Percentiles rank a stretch among this genome's conserved stretches.
Evolutionary conservation across 192 early-diverging fungal species (phyloP).

Genomic region (Anaeromyces robustus): DNA sequence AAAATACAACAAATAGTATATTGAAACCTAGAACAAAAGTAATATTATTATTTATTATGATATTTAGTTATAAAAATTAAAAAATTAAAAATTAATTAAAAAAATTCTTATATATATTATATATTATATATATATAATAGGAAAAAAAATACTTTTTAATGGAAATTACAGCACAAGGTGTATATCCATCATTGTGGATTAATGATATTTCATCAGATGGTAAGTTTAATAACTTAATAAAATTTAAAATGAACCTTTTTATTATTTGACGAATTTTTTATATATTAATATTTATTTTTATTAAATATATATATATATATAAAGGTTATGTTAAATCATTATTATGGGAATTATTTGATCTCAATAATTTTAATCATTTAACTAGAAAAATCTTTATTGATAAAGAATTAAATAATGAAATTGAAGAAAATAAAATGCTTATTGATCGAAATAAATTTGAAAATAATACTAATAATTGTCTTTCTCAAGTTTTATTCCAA

Average conservation of each 20-base stretch:
- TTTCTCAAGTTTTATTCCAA: constrained; percentile 21
- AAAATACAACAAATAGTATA: constrained; percentile 2
- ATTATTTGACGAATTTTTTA: no score
- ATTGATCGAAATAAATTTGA: constrained; percentile 6
- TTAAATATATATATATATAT: no score
- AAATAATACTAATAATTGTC: constrained; percentile 13
- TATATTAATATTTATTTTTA: no score
- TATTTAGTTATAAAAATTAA: no score
- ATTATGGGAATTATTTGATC: constrained; percentile 31
- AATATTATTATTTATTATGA: background rate
- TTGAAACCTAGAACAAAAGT: background rate
- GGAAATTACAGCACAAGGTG: constrained; percentile 22
- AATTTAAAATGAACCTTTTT: no score
- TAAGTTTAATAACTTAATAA: background rate
- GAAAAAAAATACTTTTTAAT: constrained; percentile 14
- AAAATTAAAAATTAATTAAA: no score
- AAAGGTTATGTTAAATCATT: constrained; percentile 16
- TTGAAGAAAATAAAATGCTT: background rate
- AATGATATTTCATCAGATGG: constrained; percentile 30
- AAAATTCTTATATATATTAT: background rate
- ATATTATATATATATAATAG: background rate
- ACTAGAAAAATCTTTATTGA: background rate
- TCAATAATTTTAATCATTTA: constrained; percentile 22
- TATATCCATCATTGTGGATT: constrained; percentile 28
- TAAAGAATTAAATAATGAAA: background rate